Base-by-base conservation (phyloP, 2,329 filamentous ascomycete species). In the Neonectria magnoliae region DNA sequence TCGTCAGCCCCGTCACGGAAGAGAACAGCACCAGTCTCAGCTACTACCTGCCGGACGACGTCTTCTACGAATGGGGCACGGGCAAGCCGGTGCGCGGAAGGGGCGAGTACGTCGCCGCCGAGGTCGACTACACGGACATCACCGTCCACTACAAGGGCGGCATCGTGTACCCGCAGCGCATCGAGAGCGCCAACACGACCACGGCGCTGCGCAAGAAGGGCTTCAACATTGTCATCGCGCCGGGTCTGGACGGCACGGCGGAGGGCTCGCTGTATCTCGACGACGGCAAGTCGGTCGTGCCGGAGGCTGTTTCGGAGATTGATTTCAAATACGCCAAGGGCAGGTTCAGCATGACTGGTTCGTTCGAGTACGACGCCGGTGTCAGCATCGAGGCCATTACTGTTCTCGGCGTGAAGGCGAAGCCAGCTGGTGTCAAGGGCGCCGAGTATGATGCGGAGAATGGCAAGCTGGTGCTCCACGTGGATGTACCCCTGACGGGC, bases 241-340 rank as follows among this genome's bases (percentile, higher is more conserved):
- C 91, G 0, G 88, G 84, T 1, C 72, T 77, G 0, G 82, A 91
- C 57, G 91, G 90, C 1, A 87, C 80, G 8, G 92, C 92, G 0
- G 76, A 75, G 0, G 92, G 92, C 0, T 81, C 81, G 20, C 79
- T 95, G 63, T 94, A 94, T 73, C 81, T 94, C 3, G 92, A 95
- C 68, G 92, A 95, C 64, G 92, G 92, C 13, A 86, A 88, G 65
- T 88, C 85, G 22, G 71, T 93, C 42, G 80, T 85, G 58, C 91
- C 91, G 77, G 71, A 80, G 3, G 76, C 72, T 1, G 87, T 83
- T 4, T 88, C 84, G 1, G 79, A 87, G 59, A 83, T 93, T 52
- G 77, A 81, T n/a, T 92, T 94, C 71, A 71, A 76, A 16, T 94
- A 88, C 73, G 79, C 82, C 33, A 76, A 82, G 4, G 85, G 85